Evolutionary conservation across 73 alveolate genomes (phyloP).

Genomic region (Paraurostyla sp.): DNA sequence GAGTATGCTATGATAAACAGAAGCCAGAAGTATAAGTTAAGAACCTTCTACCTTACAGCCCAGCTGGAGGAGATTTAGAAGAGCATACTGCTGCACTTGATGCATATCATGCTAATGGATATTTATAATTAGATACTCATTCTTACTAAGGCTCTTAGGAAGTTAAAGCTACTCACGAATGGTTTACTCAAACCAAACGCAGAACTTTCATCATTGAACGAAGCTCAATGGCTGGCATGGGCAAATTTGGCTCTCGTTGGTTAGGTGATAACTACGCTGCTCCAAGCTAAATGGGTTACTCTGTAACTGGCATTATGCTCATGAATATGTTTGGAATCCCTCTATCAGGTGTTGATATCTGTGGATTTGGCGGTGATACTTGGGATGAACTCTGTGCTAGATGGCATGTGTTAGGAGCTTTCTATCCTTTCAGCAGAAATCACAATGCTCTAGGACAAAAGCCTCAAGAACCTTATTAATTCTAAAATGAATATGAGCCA

Average conservation of each 20-base stretch:
- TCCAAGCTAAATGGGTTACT: conserved; percentile 73
- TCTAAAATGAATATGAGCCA: conserved; percentile 25
- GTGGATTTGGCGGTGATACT: conserved; percentile 97
- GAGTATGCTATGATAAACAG: conserved; percentile 65
- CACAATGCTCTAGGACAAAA: conserved; percentile 87
- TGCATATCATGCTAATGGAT: conserved; percentile 78
- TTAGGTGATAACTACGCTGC: conserved; percentile 95
- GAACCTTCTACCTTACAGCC: conserved; percentile 84
- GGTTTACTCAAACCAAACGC: conserved; percentile 69
- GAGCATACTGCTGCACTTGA: conserved; percentile 80
- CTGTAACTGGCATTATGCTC: conserved; percentile 79
- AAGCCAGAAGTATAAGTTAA: conserved; percentile 41
- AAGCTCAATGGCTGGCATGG: conserved; percentile 96
- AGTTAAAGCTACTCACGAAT: conserved; percentile 86
- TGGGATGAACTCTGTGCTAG: conserved; percentile 95
- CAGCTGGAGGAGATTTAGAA: conserved; percentile 88
- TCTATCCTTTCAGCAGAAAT: conserved; percentile 97
- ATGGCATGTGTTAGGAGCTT: conserved; percentile 95
- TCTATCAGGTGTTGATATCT: conserved; percentile 96
- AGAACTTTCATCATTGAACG: conserved; percentile 95
- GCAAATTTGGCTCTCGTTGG: conserved; percentile 98
- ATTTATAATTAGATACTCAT: conserved; percentile 89
- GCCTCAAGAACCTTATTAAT: conserved; percentile 64
- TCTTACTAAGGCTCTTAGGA: conserved; percentile 87
- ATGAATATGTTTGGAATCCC: conserved; percentile 95